Conservation (phyloP, 257 asterid genomes). For the Plantago elongata region DNA sequence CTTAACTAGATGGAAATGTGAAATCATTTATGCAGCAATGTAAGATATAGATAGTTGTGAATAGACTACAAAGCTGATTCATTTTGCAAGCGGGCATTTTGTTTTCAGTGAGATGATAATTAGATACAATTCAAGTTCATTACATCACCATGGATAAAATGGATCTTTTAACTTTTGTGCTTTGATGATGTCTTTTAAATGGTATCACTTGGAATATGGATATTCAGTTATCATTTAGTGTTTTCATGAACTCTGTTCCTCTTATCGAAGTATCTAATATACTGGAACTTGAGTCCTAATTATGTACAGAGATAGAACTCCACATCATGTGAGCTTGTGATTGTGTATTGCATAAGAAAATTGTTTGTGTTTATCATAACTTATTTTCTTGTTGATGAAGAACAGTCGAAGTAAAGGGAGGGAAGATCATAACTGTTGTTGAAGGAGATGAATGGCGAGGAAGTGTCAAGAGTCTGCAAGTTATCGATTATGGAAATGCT, state of each 20-base stretch:
- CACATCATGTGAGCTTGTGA: no score
- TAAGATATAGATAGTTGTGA: neutral
- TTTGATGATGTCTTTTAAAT: neutral
- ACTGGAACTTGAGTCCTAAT: no score
- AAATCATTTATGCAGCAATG: neutral
- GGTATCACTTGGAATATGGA: neutral
- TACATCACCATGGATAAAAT: neutral
- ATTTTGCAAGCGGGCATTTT: no score
- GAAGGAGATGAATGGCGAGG: slow-evolving; percentile 66
- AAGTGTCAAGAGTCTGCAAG: slow-evolving; percentile 36
- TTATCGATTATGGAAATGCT: slow-evolving; percentile 68
- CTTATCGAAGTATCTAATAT: neutral
- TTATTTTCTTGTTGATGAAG: slow-evolving; percentile 16
- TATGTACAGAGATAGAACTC: no score
- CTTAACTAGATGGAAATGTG: neutral
- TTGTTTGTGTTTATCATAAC: neutral
- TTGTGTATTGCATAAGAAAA: no score
- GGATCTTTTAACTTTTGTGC: neutral
- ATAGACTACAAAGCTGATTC: neutral
- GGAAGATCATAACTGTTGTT: slow-evolving; percentile 57
- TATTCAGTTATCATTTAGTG: neutral
- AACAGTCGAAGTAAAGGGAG: slow-evolving; percentile 77
- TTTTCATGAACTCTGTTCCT: neutral
- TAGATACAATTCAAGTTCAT: neutral
- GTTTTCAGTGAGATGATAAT: no score